Base-by-base conservation (phyloP, 305 asterid species). In the Petunia hybrid region DNA sequence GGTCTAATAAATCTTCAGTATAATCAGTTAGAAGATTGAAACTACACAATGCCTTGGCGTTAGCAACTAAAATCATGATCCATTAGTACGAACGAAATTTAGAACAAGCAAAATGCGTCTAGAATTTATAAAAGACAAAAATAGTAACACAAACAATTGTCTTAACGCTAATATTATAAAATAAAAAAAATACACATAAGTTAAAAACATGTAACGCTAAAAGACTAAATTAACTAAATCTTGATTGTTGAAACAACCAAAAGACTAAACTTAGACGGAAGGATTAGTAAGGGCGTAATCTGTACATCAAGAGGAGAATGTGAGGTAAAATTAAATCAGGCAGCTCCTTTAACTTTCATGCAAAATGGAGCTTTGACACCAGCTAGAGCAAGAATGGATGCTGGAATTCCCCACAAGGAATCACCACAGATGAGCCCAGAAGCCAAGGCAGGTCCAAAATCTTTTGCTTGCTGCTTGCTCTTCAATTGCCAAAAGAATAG, bases 351-450 rank as follows among this genome's bases (percentile, higher is more conserved):
- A 45, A 31, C 55, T 53, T 70, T 80, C 78, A 80, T 55, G 71
- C 83, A 80, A 22, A 80, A 51, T 10, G 83, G 83, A 8, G 83
- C 57, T 55, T 69, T 41, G 3, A 69, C 78, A 43, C 78, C 78
- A 14, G 83, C 78, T 41, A 80, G 74, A n/a, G 83, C 73, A 13
- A 80, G 78, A 36, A 69, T 41, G 4, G 83, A 73, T 14, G 79
- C 68, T 7, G 83, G 83, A 68, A 80, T 48, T 41, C 79, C 65
- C 83, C 78, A 69, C 61, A 67, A 59, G 14, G 73, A 62, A 3
- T 78, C 81, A 45, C 81, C 81, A 63, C 81, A 78, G n/a, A 78
- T 78, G 12, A 80, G 45, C 12, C 83, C 83, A 14, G 83, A 80
- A 31, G 84, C 84, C 59, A 73, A 13, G 1, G 80, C 84, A 1